These are phyloP conservation scores for Carex pumila DNA, from an alignment of 176 grass and related monocot genomes.

Conservation along the genomic window DNA sequence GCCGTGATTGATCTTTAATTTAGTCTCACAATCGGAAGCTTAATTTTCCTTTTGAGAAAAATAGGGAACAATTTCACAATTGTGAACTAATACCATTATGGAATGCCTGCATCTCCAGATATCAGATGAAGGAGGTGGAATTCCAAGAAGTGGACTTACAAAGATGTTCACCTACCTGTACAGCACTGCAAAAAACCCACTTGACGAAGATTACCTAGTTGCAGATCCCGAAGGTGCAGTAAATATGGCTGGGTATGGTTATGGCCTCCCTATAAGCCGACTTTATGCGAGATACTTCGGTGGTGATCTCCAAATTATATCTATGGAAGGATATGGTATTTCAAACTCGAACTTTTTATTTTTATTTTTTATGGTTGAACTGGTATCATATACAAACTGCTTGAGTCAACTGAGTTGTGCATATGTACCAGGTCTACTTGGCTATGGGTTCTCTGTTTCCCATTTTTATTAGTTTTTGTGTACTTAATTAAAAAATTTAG, in stretches of 20 bases:
- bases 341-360: background rate
- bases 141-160: slow-evolving; percentile 70
- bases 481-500: background rate
- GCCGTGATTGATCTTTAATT: background rate
- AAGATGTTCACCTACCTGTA: slow-evolving; percentile 81
- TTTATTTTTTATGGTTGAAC: background rate
- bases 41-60: background rate
- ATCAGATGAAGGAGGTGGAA: slow-evolving; percentile 83
- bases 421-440: background rate
- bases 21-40: background rate
- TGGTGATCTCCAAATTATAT: slow-evolving; percentile 77
- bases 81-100: background rate
- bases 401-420: background rate
- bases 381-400: background rate
- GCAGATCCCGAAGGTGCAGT: slow-evolving; percentile 20
- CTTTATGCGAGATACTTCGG: slow-evolving; percentile 77
- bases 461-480: background rate
- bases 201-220: slow-evolving; percentile 31
- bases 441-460: background rate
- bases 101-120: slow-evolving; percentile 29
- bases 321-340: slow-evolving; percentile 85
- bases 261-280: slow-evolving; percentile 49
- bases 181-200: slow-evolving; percentile 64
- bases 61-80: background rate
- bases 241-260: slow-evolving; percentile 69